These are phyloP conservation scores for Sporothrix pallida DNA, from an alignment of 2,329 filamentous ascomycete species.

Conservation along the genomic window DNA sequence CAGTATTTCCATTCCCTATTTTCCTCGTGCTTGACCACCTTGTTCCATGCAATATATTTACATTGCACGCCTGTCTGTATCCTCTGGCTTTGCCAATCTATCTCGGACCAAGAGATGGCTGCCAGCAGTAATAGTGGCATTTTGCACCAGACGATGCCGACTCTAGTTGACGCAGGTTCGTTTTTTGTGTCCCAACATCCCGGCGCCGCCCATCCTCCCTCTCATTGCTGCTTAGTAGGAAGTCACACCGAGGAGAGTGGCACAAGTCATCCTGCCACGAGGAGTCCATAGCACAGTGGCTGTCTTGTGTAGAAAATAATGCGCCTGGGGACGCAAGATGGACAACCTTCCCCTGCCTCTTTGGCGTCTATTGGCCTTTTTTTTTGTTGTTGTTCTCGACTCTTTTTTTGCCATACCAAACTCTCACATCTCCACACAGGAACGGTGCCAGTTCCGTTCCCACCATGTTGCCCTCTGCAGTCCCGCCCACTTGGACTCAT, in stretches of 20 bases:
- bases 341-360: background rate
- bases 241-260: background rate
- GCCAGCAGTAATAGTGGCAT: background rate
- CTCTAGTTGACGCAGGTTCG: background rate
- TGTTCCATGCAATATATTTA: no score
- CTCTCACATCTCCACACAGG: background rate
- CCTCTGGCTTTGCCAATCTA: background rate
- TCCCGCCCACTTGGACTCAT: background rate
- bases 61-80: background rate
- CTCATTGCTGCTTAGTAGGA: background rate
- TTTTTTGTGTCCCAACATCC: background rate
- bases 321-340: no score
- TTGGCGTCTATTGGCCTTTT: background rate
- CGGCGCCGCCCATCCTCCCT: background rate
- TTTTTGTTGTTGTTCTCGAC: background rate
- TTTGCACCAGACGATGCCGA: background rate
- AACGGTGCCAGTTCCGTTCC: background rate
- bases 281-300: background rate
- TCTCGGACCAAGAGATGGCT: background rate
- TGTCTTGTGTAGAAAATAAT: no score
- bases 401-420: background rate
- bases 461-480: background rate
- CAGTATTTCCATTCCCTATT: no score
- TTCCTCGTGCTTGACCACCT: no score
- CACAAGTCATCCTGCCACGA: slow-evolving; percentile 8